Conservation (phyloP, 352 stramenopile genomes). For the Blastocystis hominis region DNA sequence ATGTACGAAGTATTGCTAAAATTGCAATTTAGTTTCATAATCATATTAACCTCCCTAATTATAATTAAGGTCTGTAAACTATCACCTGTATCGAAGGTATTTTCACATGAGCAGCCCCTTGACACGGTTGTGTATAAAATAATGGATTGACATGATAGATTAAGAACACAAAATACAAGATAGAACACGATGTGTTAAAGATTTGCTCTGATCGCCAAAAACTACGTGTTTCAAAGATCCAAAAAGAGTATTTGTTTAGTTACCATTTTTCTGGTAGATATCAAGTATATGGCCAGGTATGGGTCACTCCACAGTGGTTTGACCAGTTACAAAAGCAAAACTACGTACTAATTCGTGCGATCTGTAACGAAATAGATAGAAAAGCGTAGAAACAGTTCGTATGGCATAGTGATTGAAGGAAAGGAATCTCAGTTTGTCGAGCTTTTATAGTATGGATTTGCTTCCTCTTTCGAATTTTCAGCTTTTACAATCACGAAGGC, state of each 20-base stretch:
- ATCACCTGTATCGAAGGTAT: not conserved
- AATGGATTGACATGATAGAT: not conserved
- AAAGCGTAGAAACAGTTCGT: not conserved
- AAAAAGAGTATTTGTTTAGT: not conserved
- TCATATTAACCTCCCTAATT: not conserved
- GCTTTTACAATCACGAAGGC: not conserved
- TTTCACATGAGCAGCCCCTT: not conserved
- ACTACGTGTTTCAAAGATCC: not conserved
- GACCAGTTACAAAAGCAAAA: not conserved
- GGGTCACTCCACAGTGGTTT: slow-evolving; percentile 31
- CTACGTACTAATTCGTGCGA: not conserved
- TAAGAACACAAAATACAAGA: not conserved
- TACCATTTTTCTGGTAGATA: not conserved
- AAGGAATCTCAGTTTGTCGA: not conserved
- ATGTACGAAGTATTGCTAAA: no score
- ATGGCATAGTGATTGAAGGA: not conserved
- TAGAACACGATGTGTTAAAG: not conserved
- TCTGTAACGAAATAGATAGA: not conserved
- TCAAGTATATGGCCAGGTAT: not conserved
- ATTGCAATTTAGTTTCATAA: no score
- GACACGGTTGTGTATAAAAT: not conserved
- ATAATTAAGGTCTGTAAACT: not conserved
- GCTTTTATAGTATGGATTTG: not conserved
- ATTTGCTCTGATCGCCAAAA: not conserved
- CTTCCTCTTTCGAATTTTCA: not conserved